A percentile compares a stretch with the other conserved stretches of the same genome.
phyloP scores from a whole-genome alignment of 2,329 filamentous ascomycete species.

The Verticillium zaregamsianum region DNA sequence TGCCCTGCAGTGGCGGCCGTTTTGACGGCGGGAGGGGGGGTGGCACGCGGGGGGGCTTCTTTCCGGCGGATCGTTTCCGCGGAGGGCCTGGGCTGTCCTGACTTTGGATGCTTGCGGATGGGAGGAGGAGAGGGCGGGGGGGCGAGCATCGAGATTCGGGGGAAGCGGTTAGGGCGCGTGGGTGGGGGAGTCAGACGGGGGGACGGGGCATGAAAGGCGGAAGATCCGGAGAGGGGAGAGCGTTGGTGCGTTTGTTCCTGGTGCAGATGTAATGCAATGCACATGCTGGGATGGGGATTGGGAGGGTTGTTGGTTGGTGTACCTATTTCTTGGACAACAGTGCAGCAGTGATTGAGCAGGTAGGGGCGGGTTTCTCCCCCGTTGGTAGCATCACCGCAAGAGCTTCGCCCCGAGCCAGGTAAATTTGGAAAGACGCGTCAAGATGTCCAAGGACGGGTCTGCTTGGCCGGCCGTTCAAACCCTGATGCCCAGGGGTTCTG shows the following conservation, averaged over 20 bases:
- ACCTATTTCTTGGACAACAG: neutral
- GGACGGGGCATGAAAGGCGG: neutral
- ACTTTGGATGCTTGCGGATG: neutral
- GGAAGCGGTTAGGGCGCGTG: neutral
- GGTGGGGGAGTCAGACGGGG: neutral
- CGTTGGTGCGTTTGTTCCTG: neutral
- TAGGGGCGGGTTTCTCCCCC: neutral
- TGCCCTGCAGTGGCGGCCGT: neutral
- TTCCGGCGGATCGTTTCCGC: neutral
- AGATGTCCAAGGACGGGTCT: neutral
- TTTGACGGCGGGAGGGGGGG: neutral
- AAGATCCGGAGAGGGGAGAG: too few species aligned
- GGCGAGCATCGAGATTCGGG: neutral
- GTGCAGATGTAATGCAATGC: neutral
- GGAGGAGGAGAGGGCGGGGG: neutral
- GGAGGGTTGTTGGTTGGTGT: neutral
- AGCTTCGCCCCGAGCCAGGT: too few species aligned
- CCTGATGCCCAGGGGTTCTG: neutral
- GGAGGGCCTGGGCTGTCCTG: neutral
- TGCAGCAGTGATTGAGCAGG: neutral
- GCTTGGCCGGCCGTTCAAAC: neutral
- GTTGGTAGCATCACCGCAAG: neutral
- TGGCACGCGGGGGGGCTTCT: neutral
- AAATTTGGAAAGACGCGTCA: neutral
- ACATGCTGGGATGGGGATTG: neutral